Evolutionary conservation across 2,329 filamentous ascomycete genomes (phyloP).

Genomic region (Leptosphaerulina australis): DNA sequence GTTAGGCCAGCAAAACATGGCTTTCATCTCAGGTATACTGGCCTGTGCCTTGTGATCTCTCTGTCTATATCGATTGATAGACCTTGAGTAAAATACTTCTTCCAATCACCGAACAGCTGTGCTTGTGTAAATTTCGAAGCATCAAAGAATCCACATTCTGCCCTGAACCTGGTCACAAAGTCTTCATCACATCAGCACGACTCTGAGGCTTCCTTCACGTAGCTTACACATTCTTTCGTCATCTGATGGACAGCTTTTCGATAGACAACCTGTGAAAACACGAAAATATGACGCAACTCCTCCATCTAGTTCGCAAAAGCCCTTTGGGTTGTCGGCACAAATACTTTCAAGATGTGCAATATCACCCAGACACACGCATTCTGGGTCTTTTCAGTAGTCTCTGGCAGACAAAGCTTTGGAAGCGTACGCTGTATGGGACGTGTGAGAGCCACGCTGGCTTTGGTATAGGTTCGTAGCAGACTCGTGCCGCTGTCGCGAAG

Average conservation of each 20-base stretch:
- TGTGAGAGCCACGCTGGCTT: background rate
- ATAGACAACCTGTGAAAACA: background rate
- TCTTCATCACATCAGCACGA: background rate
- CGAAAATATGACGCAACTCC: constrained; percentile 4
- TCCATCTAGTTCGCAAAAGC: constrained; percentile 1
- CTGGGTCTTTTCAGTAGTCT: background rate
- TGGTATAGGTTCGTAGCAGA: background rate
- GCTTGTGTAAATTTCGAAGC: background rate
- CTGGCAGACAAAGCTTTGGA: no score
- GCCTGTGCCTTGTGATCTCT: background rate
- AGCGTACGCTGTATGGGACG: background rate
- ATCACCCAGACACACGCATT: background rate
- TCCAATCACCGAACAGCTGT: constrained; percentile 1
- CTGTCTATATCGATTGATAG: background rate
- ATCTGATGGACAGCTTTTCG: background rate
- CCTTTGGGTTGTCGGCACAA: constrained; percentile 6
- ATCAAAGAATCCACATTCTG: background rate
- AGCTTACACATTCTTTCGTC: background rate
- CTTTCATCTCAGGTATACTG: background rate
- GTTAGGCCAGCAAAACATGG: no score
- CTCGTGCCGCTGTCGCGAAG: background rate
- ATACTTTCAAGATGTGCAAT: background rate
- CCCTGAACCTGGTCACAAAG: background rate
- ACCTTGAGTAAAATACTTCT: no score
- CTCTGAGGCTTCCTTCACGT: no score